A percentile compares a stretch with the other conserved stretches of the same genome.
Conservation (phyloP, 2,329 filamentous ascomycete species). For the Cercospora janseana region DNA sequence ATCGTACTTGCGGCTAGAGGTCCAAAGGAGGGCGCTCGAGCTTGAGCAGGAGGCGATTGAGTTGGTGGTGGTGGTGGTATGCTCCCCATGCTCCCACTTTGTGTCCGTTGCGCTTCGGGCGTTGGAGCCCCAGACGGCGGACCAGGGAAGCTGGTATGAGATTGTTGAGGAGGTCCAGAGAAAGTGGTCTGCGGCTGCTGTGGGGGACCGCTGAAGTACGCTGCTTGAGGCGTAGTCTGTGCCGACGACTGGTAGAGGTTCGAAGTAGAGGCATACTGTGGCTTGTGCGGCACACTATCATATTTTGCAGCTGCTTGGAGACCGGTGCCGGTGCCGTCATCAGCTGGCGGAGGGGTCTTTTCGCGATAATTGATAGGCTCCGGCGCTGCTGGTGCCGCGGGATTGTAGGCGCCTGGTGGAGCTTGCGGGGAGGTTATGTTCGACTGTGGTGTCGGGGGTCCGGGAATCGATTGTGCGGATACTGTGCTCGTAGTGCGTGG, state of each 20-base stretch:
- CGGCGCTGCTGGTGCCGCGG: slow-evolving; percentile 71
- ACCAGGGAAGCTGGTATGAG: slow-evolving; percentile 14
- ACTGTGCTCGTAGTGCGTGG: slow-evolving; percentile 39
- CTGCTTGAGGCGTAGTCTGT: slow-evolving; percentile 32
- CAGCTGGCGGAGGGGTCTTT: slow-evolving; percentile 74
- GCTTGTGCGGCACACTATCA: slow-evolving; percentile 33
- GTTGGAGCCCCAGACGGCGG: slow-evolving; percentile 25
- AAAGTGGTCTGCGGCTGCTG: slow-evolving; percentile 33
- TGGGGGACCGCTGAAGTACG: slow-evolving; percentile 46
- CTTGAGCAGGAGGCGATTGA: slow-evolving; percentile 21
- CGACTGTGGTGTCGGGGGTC: slow-evolving; percentile 33
- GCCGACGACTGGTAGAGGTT: slow-evolving; percentile 27
- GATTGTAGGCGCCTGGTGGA: slow-evolving; percentile 70
- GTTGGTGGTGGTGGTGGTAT: slow-evolving; percentile 30
- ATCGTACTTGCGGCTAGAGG: slow-evolving; percentile 28
- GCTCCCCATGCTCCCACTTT: slow-evolving; percentile 26
- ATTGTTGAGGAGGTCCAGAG: slow-evolving; percentile 41
- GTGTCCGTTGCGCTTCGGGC: slow-evolving; percentile 16
- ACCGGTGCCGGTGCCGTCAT: slow-evolving; percentile 55
- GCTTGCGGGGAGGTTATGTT: slow-evolving; percentile 24
- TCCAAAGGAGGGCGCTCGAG: slow-evolving; percentile 27
- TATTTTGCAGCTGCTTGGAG: slow-evolving; percentile 42
- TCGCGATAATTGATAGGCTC: slow-evolving; percentile 70
- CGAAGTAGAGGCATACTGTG: slow-evolving; percentile 30
- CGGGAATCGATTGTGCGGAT: slow-evolving; percentile 38